Evolutionary conservation across 768 basidiomycete species (phyloP).

Genomic region (Rhodotorula kratochvilovae): DNA sequence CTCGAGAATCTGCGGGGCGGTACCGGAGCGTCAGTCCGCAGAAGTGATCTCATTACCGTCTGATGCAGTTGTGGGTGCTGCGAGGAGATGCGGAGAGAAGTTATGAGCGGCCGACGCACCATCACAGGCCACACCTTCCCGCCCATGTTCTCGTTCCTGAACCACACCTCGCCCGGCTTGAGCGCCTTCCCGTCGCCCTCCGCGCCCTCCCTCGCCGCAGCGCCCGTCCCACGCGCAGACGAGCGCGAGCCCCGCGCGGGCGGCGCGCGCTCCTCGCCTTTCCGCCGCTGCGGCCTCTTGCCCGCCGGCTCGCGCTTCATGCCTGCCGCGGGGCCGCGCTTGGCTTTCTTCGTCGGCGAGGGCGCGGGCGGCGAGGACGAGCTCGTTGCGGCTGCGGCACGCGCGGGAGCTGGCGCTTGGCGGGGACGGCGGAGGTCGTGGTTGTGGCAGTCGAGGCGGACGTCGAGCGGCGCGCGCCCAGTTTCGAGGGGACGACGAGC

Average conservation of each 20-base stretch:
- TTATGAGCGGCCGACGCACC: background rate
- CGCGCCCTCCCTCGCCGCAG: background rate
- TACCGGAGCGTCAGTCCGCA: too few relatives aligned
- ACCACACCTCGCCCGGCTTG: background rate
- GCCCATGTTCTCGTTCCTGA: background rate
- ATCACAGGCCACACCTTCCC: background rate
- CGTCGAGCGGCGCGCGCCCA: too few relatives aligned
- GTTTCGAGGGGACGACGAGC: too few relatives aligned
- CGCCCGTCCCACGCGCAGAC: background rate
- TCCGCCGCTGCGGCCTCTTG: too few relatives aligned
- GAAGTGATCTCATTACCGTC: too few relatives aligned
- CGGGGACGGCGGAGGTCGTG: background rate
- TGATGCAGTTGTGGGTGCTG: too few relatives aligned
- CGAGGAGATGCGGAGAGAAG: too few relatives aligned
- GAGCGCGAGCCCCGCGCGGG: background rate
- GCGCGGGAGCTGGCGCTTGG: too few relatives aligned
- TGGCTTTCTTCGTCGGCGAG: background rate
- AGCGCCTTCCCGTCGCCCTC: background rate
- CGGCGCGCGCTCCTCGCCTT: too few relatives aligned
- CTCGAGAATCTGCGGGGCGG: too few relatives aligned
- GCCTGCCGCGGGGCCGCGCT: background rate
- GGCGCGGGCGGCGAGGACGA: too few relatives aligned
- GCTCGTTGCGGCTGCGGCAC: too few relatives aligned
- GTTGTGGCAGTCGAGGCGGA: background rate
- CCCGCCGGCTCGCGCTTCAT: background rate